Evolutionary conservation across 1,139 yeast species (phyloP), one percentile per base, ranked within the genome.

Genomic region (Yamadazyma spencermartinsiae): DNA sequence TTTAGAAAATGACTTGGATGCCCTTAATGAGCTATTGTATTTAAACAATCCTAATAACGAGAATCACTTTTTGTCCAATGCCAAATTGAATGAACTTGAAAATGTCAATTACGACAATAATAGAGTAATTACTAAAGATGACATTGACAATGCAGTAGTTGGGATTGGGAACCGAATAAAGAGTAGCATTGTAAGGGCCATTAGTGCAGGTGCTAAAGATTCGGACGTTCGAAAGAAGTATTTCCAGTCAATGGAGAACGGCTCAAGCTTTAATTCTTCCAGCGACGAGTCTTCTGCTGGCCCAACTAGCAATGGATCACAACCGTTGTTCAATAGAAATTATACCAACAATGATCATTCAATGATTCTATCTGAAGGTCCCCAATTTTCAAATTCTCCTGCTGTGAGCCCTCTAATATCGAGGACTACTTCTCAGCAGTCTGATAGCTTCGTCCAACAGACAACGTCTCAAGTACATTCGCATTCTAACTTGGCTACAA

Each of bases 91-190:
- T n/a, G 40, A 36, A 17, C 12, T 43, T 5, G 37, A 36, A 17
- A 25, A 32, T 17, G 14, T 9, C 14, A n/a, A 20, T n/a, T n/a
- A n/a, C 7, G 35, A 39, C 13, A 19, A 23, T 10, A 18, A 26
- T 10, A 35, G 33, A 12, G n/a, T 27, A n/a, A 37, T 43, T 5
- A 42, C 54, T 14, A 51, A 51, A 24, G 44, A 46, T 7, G 60
- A 54, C 11, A 45, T 54, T 33, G 84, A 81, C 46, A 76, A 78
- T 46, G 96, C 96, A 0, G 88, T 88, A 2, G 76, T 82, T 29
- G 96, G 96, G 9, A 72, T 86, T 37, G 92, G 92, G 4, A 74
- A 79, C 33, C 71, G 82, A 43, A 73, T 88, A 32, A 78, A 72
- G 45, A 75, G 77, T 43, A 78, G 85, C 26, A 62, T 86, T 16